phyloP scores from a whole-genome alignment of 2,329 filamentous ascomycete species.

The Apiospora koreana region DNA sequence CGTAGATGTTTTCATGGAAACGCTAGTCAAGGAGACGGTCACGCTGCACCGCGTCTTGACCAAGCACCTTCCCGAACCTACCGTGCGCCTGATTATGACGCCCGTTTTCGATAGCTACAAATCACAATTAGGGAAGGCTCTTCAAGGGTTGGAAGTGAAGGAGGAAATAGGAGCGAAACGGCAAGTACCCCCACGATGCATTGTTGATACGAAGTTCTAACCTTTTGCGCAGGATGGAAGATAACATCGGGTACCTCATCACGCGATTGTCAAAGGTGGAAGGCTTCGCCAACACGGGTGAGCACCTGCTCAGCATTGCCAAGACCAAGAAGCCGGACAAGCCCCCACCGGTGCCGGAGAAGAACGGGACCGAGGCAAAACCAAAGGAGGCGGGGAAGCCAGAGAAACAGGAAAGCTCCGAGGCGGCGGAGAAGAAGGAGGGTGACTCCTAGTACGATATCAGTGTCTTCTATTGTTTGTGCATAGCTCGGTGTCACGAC shows the following conservation, averaged over 20 bases:
- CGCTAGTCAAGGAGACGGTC: slow-evolving; percentile 79
- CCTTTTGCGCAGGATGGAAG: slow-evolving; percentile 61
- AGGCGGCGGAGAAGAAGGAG: not conserved
- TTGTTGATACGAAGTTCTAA: slow-evolving; percentile 12
- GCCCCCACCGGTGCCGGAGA: slow-evolving; percentile 16
- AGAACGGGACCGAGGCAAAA: slow-evolving; percentile 14
- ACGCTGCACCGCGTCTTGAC: slow-evolving; percentile 82
- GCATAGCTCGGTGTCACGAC: slow-evolving; percentile 10
- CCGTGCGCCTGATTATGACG: slow-evolving; percentile 80
- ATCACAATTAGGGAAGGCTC: slow-evolving; percentile 73
- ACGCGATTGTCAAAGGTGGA: slow-evolving; percentile 74
- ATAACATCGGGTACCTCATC: slow-evolving; percentile 74
- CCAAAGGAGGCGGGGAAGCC: slow-evolving; percentile 5
- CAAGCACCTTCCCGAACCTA: slow-evolving; percentile 76
- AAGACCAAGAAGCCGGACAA: slow-evolving; percentile 53
- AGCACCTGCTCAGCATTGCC: slow-evolving; percentile 66
- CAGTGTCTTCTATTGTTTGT: not conserved
- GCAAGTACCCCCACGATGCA: slow-evolving; percentile 46
- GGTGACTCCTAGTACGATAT: not conserved
- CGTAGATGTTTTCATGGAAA: slow-evolving; percentile 80
- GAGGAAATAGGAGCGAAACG: slow-evolving; percentile 70
- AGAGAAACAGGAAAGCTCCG: not conserved
- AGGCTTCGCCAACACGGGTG: slow-evolving; percentile 73
- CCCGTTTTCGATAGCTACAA: slow-evolving; percentile 83
- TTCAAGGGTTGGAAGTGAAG: slow-evolving; percentile 64